Base-by-base conservation (phyloP, 2,329 filamentous ascomycete species). In the Sarocladium brachiariae region DNA sequence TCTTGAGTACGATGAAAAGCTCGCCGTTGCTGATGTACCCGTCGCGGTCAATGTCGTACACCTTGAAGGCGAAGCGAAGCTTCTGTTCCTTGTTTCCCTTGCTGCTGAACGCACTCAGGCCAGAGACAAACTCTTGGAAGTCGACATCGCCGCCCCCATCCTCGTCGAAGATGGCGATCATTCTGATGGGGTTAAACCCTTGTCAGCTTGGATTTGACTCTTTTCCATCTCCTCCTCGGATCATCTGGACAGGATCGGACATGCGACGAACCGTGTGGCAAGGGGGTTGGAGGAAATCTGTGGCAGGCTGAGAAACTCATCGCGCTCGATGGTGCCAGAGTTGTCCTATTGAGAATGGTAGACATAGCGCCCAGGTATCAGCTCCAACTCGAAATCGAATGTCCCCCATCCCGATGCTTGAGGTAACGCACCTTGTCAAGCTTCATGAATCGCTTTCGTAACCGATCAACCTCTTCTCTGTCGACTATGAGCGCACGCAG, bases 81-180 rank as follows among this genome's bases (percentile, higher is more conserved):
- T 99, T 99, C 74, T 99, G 92, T 71, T 96, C 90, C 77, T 99
- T 97, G 75, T 97, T 96, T 55, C 93, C 93, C 74, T 96, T 97
- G 72, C 87, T 91, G 66, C 87, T 93, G 77, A 99, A 99, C 35
- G 93, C 93, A 58, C 86, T 92, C 45, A 99, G 81, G 4, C 93
- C 93, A 1, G 89, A 90, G 9, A 99, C 93, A 67, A 99, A 99
- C 70, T 99, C 93, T 65, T 97, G 90, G 70, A 99, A 99, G 70
- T 99, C 93, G 61, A 99, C 93, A 62, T 96, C 89, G 63, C 93
- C 93, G 60, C 93, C 92, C 55, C 93, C 93, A 68, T 99, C 93
- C 71, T 97, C 93, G 69, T 99, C 93, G 66, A 99, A 97, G 62
- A 97, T 99, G 52, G 93, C 92, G 64, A 99, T 99, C 90, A 99